These are phyloP conservation scores for Alliaria petiolata DNA, from an alignment of 345 rosid genomes.

Conservation along the genomic window DNA sequence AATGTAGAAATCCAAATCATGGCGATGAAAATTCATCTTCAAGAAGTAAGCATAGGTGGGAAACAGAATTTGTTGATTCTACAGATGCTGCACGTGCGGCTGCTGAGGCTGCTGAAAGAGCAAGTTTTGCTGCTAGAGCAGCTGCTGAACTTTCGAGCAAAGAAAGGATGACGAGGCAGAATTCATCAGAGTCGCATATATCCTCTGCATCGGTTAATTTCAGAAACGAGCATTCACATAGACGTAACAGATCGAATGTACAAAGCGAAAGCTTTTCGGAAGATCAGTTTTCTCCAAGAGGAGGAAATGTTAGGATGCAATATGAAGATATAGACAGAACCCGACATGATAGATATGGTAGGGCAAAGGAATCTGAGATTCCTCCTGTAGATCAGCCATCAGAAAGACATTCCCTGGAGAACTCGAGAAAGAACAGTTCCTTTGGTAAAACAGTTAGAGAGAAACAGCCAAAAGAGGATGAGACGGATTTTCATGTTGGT, in stretches of 20 bases:
- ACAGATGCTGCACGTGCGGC: conserved; percentile 93
- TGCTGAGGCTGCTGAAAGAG: conserved; percentile 96
- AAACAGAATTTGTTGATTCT: conserved; percentile 81
- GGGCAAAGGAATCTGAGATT: conserved; percentile 13
- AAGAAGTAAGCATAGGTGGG: conserved; percentile 38
- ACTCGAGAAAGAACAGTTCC: conserved; percentile 32
- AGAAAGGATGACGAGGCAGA: conserved; percentile 37
- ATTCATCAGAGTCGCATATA: conserved; percentile 15
- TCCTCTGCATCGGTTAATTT: conserved; percentile 16
- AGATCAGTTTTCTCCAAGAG: conserved; percentile 18
- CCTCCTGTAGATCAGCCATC: conserved; percentile 11
- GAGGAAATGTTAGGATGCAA: conserved; percentile 15
- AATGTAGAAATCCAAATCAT: conserved; percentile 16
- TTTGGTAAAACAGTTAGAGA: conserved; percentile 24
- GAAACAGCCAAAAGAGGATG: conserved; percentile 18
- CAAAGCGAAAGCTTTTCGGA: conserved; percentile 8
- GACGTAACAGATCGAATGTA: conserved; percentile 21
- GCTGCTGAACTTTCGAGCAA: conserved; percentile 87
- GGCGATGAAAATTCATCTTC: conserved; percentile 6
- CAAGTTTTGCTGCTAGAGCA: conserved; percentile 94
- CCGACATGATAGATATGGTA: not conserved
- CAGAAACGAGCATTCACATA: conserved; percentile 22
- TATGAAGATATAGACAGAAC: too few relatives aligned
- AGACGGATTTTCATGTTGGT: conserved; percentile 21
- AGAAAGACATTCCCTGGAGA: conserved; percentile 37